These are phyloP conservation scores for Filosporella fistucella DNA, from an alignment of 495 filamentous ascomycete species.

Conservation along the genomic window DNA sequence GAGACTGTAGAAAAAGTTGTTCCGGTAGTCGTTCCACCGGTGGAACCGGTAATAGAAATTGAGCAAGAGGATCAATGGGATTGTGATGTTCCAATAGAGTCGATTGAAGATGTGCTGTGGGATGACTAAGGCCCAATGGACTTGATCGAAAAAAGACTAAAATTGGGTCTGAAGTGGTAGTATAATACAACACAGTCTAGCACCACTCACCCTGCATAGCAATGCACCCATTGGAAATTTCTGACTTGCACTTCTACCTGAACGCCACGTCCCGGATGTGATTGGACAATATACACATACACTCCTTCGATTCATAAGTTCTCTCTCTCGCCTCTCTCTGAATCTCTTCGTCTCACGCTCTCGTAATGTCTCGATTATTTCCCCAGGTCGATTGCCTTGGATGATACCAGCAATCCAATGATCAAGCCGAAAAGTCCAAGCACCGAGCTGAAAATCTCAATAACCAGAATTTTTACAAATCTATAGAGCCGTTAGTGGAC, in stretches of 20 bases:
- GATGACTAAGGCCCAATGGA: too few species aligned
- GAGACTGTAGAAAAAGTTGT: too few species aligned
- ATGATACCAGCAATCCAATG: constrained; percentile 80
- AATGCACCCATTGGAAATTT: constrained; percentile 8
- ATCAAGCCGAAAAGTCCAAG: constrained; percentile 97
- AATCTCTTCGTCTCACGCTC: not conserved
- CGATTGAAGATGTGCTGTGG: too few species aligned
- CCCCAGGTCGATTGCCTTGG: constrained; percentile 71
- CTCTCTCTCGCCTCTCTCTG: not conserved
- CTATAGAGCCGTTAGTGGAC: constrained; percentile 35
- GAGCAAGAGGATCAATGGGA: too few species aligned
- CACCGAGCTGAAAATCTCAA: constrained; percentile 99
- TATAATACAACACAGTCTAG: constrained; percentile 11
- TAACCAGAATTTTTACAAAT: constrained; percentile 97
- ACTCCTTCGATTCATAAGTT: not conserved
- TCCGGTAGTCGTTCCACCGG: too few species aligned
- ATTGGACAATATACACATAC: constrained; percentile 16
- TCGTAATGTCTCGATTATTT: not conserved
- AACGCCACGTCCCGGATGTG: constrained; percentile 17
- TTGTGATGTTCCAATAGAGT: too few species aligned
- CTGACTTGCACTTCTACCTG: constrained; percentile 18
- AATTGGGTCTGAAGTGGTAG: not conserved
- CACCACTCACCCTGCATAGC: not conserved
- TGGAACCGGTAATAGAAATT: too few species aligned
- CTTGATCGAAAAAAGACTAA: too few species aligned